Percentiles rank a stretch among this genome's conserved stretches.
Conservation (phyloP, 1,284 basidiomycete species). For the Tranzscheliella williamsii region DNA sequence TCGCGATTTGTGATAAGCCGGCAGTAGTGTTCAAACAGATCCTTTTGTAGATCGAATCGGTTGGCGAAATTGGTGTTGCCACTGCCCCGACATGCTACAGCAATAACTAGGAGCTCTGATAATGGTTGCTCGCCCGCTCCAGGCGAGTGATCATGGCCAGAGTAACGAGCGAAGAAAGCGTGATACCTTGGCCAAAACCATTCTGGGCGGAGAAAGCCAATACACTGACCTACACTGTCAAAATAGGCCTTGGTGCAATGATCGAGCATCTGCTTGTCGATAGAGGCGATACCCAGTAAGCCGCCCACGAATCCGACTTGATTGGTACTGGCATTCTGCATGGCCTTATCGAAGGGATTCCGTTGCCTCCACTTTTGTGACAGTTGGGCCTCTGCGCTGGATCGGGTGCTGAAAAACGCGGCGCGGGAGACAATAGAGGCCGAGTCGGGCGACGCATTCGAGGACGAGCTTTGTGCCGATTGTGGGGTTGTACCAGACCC, state of each 20-base stretch:
- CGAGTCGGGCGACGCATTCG: too few relatives aligned
- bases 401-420: too few relatives aligned
- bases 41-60: conserved; percentile 21
- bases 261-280: conserved; percentile 25
- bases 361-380: too few relatives aligned
- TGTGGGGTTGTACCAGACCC: too few relatives aligned
- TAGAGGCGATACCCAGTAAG: conserved; percentile 16
- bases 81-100: conserved; percentile 15
- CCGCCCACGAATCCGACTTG: conserved; percentile 29
- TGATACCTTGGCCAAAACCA: conserved; percentile 32
- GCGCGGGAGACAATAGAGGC: too few relatives aligned
- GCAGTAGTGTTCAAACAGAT: conserved; percentile 14
- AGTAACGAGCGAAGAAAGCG: conserved; percentile 15
- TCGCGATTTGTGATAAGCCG: conserved; percentile 26
- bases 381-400: too few relatives aligned
- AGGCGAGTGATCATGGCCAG: background rate
- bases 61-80: conserved; percentile 13
- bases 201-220: conserved; percentile 24
- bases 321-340: background rate
- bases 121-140: conserved; percentile 7
- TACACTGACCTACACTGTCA: conserved; percentile 17
- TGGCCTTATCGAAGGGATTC: conserved; percentile 14
- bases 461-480: too few relatives aligned
- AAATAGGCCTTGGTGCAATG: conserved; percentile 20
- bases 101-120: conserved; percentile 24